Evolutionary conservation across 352 stramenopile species (phyloP), one percentile per base, ranked within the genome.

Genomic region (Paralagenidium karlingii): DNA sequence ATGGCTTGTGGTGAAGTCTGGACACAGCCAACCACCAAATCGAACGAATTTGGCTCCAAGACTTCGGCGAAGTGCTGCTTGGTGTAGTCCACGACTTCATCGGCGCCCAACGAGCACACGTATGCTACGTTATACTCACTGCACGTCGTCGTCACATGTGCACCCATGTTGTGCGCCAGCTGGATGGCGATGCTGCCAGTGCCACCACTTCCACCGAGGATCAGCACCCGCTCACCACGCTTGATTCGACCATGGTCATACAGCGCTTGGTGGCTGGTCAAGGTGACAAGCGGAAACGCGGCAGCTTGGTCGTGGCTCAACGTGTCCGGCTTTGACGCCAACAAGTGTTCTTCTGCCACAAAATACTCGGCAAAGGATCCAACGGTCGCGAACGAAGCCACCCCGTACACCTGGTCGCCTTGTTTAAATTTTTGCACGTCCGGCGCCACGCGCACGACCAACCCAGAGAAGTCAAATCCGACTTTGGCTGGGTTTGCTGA

Each of bases 101-200:
- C 51, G 0, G 52, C 54, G 6, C 58, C 59, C 1, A 63, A 25
- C 24, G 33, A 42, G 29, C 48, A 48, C 0, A 58, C 51, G 1
- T 55, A 36, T 8, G 56, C 58, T 2, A 34, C 31, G 15, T 68
- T 62, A 25, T 46, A 18, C 1, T 20, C 15, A 24, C 55, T 69
- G 18, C 40, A 36, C 7, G 54, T 60, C 6, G 51, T 22, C 22
- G 61, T 53, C 29, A 69, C 58, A 22, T 29, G 27, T 0, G 45
- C 47, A n/a, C 52, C 59, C 8, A 58, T 20, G 0, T 29, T 38
- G 13, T 64, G 49, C 18, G 55, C 61, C 15, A 75, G 43, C 28
- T 80, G 63, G 1, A 80, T 50, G 3, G 52, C 66, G 31, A 68
- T 56, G 26, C 58, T 49, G 2, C 66, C 66, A 2, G 55, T 57